These are phyloP conservation scores for Tetrahymena thermophila DNA, from an alignment of 73 alveolate species.

Conservation along the genomic window DNA sequence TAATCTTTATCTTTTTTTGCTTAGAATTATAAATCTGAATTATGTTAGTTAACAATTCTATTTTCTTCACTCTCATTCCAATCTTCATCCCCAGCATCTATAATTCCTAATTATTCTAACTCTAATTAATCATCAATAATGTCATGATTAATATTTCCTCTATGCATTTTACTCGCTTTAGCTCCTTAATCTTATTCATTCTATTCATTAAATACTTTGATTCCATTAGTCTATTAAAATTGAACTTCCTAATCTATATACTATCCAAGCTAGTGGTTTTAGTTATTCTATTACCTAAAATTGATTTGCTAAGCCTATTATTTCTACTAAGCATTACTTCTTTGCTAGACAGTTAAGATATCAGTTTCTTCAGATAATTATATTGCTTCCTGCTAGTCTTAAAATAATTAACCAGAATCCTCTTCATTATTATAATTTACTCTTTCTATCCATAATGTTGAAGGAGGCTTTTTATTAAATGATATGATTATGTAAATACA, in stretches of 20 bases:
- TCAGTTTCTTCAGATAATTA: not conserved
- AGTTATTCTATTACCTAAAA: not conserved
- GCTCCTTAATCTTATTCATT: not conserved
- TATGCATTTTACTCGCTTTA: not conserved
- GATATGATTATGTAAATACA: too few relatives aligned
- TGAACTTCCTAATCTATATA: not conserved
- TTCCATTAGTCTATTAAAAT: not conserved
- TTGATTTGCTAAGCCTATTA: not conserved
- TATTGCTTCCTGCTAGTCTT: not conserved
- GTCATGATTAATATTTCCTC: not conserved
- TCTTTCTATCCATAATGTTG: not conserved
- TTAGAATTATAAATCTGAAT: not conserved
- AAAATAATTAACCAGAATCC: not conserved
- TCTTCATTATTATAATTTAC: not conserved
- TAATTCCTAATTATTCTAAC: not conserved
- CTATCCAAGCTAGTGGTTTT: not conserved
- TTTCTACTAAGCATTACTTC: not conserved
- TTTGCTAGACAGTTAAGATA: not conserved
- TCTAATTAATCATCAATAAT: not conserved
- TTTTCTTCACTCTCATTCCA: not conserved
- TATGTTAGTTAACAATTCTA: not conserved
- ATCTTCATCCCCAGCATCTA: not conserved
- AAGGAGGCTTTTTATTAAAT: not conserved
- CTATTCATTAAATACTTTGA: not conserved
- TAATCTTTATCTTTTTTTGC: not conserved